Conservation (phyloP, 2,329 filamentous ascomycete genomes). For the Pyricularia grisea region DNA sequence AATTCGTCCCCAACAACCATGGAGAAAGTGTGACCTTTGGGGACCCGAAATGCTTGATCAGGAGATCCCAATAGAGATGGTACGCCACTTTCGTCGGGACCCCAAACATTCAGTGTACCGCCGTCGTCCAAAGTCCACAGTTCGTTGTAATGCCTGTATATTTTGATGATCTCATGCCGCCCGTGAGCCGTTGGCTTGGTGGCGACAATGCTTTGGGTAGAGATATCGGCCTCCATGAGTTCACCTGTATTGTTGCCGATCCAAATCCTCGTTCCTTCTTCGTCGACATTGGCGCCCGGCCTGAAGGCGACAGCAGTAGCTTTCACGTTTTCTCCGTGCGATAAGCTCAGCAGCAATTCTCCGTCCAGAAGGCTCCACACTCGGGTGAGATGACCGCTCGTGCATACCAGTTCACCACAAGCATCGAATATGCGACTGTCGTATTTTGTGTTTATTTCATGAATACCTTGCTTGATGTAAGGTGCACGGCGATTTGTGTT, state of each 20-base stretch:
- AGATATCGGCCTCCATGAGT: constrained; percentile 78
- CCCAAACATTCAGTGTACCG: constrained; percentile 82
- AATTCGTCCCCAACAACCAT: constrained; percentile 76
- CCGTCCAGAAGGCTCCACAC: constrained; percentile 83
- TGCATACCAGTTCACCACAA: constrained; percentile 80
- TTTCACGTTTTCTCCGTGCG: constrained; percentile 77
- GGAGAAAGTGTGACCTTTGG: constrained; percentile 77
- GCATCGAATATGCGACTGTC: constrained; percentile 81
- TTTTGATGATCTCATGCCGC: constrained; percentile 70
- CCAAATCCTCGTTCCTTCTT: constrained; percentile 79
- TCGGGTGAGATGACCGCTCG: constrained; percentile 75
- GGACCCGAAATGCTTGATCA: constrained; percentile 63
- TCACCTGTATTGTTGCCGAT: constrained; percentile 84
- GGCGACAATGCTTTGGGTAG: constrained; percentile 58
- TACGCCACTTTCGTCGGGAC: constrained; percentile 58
- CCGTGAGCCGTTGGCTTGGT: constrained; percentile 66
- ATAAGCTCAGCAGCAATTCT: constrained; percentile 68
- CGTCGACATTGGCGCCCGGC: constrained; percentile 63
- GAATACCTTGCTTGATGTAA: constrained; percentile 58
- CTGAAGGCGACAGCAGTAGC: constrained; percentile 79
- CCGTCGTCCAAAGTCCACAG: constrained; percentile 92
- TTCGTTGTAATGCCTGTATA: constrained; percentile 78
- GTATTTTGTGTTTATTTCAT: constrained; percentile 74
- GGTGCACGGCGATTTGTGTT: constrained; percentile 79
- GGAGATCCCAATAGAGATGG: constrained; percentile 69